These are phyloP conservation scores for Camelina neglecta DNA, from an alignment of 345 rosid species.

Conservation along the genomic window DNA sequence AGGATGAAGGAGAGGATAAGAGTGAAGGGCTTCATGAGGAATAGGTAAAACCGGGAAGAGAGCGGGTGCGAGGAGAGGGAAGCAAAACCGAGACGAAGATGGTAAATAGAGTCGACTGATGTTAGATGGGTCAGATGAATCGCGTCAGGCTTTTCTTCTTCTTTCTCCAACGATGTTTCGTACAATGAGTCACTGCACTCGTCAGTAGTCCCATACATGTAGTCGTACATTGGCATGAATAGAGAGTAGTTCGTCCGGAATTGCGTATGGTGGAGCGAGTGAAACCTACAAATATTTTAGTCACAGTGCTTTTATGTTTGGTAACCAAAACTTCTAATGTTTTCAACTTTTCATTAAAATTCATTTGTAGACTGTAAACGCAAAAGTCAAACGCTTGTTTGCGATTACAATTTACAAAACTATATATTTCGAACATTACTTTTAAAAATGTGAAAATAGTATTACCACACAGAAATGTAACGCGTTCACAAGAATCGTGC, in stretches of 20 bases:
- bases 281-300: conserved; percentile 42
- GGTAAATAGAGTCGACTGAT: conserved; percentile 61
- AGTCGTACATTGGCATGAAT: conserved; percentile 63
- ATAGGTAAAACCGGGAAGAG: conserved; percentile 44
- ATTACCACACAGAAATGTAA: neutral
- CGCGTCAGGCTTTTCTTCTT: conserved; percentile 53
- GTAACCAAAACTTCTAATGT: neutral
- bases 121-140: conserved; percentile 68
- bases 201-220: conserved; percentile 52
- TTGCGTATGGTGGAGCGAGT: conserved; percentile 62
- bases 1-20: conserved; percentile 40
- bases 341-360: neutral
- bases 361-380: neutral
- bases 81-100: conserved; percentile 58
- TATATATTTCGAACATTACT: neutral
- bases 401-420: neutral
- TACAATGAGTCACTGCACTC: conserved; percentile 44
- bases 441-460: neutral
- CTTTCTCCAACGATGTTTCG: conserved; percentile 42
- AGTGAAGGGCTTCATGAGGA: conserved; percentile 52
- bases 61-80: conserved; percentile 59
- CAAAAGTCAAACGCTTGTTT: neutral
- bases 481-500: neutral
- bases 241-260: conserved; percentile 58
- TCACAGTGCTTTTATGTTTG: neutral